A percentile compares a stretch with the other conserved stretches of the same genome.
Evolutionary conservation across 2,329 filamentous ascomycete genomes (phyloP).

Genomic region (Diplodia seriata): DNA sequence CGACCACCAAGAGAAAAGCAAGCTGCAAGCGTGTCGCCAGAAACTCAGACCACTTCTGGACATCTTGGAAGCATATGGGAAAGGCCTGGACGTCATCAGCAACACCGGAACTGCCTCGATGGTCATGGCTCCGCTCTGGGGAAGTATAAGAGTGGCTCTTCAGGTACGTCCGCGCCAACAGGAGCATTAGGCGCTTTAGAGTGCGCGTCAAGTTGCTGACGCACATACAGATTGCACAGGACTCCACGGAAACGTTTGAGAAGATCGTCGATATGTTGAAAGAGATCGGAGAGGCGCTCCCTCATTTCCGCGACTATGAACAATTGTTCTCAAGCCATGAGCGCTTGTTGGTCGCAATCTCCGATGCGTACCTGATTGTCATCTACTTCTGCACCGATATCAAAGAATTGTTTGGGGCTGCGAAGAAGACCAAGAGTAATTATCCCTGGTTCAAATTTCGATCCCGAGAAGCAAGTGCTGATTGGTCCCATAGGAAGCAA

Average conservation of each 20-base stretch:
- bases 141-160: slow-evolving; percentile 37
- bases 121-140: slow-evolving; percentile 38
- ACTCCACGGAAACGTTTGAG: slow-evolving; percentile 37
- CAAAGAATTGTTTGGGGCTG: slow-evolving; percentile 36
- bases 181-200: too few relatives aligned
- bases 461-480: background rate
- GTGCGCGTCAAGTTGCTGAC: too few relatives aligned
- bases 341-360: slow-evolving; percentile 35
- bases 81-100: slow-evolving; percentile 38
- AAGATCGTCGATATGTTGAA: slow-evolving; percentile 38
- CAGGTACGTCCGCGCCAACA: too few relatives aligned
- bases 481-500: background rate
- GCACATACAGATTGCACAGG: slow-evolving; percentile 34
- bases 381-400: slow-evolving; percentile 35
- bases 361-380: slow-evolving; percentile 36
- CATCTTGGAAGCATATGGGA: slow-evolving; percentile 37
- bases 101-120: slow-evolving; percentile 34
- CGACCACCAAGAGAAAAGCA: slow-evolving; percentile 35
- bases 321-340: slow-evolving; percentile 36
- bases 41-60: slow-evolving; percentile 35
- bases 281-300: slow-evolving; percentile 37
- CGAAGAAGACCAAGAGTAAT: slow-evolving; percentile 30
- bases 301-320: slow-evolving; percentile 38
- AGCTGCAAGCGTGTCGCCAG: slow-evolving; percentile 35
- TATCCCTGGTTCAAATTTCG: too few relatives aligned